Conservation (phyloP, 257 asterid species). For the Fraxinus cuspidata region DNA sequence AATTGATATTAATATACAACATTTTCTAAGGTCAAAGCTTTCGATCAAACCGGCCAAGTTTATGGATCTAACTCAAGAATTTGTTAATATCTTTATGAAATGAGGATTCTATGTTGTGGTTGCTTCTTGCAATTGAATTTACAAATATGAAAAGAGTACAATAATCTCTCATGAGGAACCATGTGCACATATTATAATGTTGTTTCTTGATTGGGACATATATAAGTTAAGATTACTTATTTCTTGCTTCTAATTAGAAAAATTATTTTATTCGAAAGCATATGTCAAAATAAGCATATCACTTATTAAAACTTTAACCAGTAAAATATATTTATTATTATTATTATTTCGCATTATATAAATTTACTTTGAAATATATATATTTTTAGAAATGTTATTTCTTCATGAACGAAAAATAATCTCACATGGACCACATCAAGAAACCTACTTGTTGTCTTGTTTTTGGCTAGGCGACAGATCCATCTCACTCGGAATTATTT, state of each 20-base stretch:
- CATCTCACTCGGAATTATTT: no score
- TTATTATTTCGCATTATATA: no score
- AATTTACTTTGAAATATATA: no score
- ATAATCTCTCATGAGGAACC: background rate
- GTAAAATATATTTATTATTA: no score
- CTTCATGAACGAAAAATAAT: background rate
- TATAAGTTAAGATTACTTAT: background rate
- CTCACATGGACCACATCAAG: background rate
- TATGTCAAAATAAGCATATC: no score
- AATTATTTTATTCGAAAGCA: no score
- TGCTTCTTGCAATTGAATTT: background rate
- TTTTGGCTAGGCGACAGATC: background rate
- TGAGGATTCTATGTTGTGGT: conserved; percentile 9
- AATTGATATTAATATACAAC: background rate
- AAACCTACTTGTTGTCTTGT: background rate
- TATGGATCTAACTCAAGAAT: conserved; percentile 16
- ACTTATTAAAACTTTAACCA: no score
- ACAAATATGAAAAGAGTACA: background rate
- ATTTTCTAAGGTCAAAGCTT: conserved; percentile 9
- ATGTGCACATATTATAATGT: background rate
- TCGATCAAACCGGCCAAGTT: background rate
- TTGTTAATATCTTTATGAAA: background rate
- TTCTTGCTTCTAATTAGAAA: no score
- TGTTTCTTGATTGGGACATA: no score
- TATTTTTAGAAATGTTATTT: background rate